Evolutionary conservation across 208 protist genomes (phyloP).

Genomic region (Trypanosoma melophagium): DNA sequence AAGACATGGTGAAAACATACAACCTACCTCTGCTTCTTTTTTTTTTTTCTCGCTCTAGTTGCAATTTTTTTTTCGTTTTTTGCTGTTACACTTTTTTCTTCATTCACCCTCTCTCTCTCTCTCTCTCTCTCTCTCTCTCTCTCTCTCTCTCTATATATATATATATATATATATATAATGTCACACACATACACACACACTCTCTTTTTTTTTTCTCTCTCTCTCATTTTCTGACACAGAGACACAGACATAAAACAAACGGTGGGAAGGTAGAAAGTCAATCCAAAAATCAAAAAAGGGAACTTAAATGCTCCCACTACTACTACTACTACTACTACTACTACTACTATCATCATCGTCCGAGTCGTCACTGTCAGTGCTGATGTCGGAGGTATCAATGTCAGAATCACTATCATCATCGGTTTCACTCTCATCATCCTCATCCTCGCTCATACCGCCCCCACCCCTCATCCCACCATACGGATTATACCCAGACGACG

Average conservation of each 20-base stretch:
- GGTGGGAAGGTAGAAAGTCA: not conserved
- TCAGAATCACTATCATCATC: constrained; percentile 35
- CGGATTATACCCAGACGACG: not conserved
- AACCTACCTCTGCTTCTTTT: not conserved
- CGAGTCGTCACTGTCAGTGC: constrained; percentile 27
- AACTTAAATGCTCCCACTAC: constrained; percentile 24
- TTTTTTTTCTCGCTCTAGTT: constrained; percentile 5
- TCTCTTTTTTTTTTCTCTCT: not conserved
- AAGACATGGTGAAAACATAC: no score
- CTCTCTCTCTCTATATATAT: constrained; percentile 1
- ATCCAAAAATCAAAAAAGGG: constrained; percentile 23
- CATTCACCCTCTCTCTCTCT: not conserved
- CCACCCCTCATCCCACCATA: not conserved
- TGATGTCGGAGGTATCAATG: constrained; percentile 29
- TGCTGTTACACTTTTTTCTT: not conserved
- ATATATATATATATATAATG: constrained; percentile 9
- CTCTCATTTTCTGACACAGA: not conserved
- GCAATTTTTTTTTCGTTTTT: not conserved
- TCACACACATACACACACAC: not conserved
- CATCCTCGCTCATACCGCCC: constrained; percentile 50
- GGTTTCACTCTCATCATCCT: constrained; percentile 35
- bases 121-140: not conserved
- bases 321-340: not conserved
- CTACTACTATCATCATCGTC: constrained; percentile 2
- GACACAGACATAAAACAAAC: constrained; percentile 5